Evolutionary conservation across 2,329 filamentous ascomycete species (phyloP).

Genomic region (Colletotrichum kahawae): DNA sequence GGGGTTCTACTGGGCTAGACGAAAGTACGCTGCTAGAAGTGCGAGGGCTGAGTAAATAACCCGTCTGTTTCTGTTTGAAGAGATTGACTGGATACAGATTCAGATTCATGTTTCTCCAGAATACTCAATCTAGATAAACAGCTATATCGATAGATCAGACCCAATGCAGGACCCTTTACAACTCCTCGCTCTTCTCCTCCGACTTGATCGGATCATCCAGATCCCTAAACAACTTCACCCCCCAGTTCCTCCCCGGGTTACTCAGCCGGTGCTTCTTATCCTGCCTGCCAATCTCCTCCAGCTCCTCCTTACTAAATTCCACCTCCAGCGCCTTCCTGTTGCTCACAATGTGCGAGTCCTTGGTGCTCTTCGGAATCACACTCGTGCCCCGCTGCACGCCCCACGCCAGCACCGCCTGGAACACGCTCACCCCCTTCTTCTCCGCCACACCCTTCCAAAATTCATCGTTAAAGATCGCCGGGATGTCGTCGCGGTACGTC

Average conservation of each 20-base stretch:
- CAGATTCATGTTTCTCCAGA: background rate
- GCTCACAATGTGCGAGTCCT: constrained; percentile 41
- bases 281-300: constrained; percentile 31
- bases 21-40: background rate
- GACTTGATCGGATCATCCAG: constrained; percentile 39
- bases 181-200: background rate
- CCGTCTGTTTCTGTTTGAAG: background rate
- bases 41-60: background rate
- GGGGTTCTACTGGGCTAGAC: constrained; percentile 39
- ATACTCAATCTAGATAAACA: background rate
- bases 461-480: constrained; percentile 24
- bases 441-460: constrained; percentile 27
- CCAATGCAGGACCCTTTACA: background rate
- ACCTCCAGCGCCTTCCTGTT: constrained; percentile 51
- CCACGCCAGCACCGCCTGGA: constrained; percentile 39
- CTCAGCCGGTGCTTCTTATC: constrained; percentile 37
- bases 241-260: constrained; percentile 43
- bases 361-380: constrained; percentile 41
- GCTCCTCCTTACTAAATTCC: constrained; percentile 40
- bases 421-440: constrained; percentile 34
- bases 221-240: constrained; percentile 41
- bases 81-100: background rate
- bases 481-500: constrained; percentile 32
- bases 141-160: background rate
- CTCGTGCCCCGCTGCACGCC: constrained; percentile 34